These are phyloP conservation scores for Ceratonia siliqua DNA, from an alignment of 306 rosid genomes.

Conservation along the genomic window DNA sequence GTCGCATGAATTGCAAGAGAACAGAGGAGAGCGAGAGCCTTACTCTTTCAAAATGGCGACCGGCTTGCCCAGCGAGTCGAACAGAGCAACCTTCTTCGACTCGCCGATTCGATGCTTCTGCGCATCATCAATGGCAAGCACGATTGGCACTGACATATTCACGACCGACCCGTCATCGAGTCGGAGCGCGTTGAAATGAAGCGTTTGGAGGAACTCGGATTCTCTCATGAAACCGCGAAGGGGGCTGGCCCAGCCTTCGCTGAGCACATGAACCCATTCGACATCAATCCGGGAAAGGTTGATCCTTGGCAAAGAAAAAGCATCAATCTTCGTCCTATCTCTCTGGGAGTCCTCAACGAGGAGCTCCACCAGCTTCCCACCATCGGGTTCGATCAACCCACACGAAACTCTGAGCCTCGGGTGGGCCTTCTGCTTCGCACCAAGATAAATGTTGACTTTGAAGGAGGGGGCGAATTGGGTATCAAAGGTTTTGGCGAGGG, in stretches of 20 bases:
- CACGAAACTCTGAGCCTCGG: slow-evolving; percentile 56
- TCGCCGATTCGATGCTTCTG: slow-evolving; percentile 75
- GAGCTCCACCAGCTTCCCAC: slow-evolving; percentile 86
- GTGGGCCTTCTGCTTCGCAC: slow-evolving; percentile 15
- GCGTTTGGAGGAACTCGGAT: slow-evolving; percentile 99
- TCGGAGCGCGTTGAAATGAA: slow-evolving; percentile 94
- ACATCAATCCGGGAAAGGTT: slow-evolving; percentile 70
- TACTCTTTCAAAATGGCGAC: slow-evolving; percentile 89
- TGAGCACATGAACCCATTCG: slow-evolving; percentile 89
- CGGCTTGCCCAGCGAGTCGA: slow-evolving; percentile 61
- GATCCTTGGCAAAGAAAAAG: slow-evolving; percentile 63
- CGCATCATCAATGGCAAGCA: slow-evolving; percentile 82
- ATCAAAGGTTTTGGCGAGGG: slow-evolving; percentile 35
- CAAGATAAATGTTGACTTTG: slow-evolving; percentile 34
- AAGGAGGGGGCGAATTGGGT: slow-evolving; percentile 53
- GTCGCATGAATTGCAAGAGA: neutral
- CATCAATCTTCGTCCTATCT: slow-evolving; percentile 63
- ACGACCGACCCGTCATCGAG: slow-evolving; percentile 74
- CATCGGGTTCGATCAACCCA: slow-evolving; percentile 87
- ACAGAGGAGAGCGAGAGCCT: slow-evolving; percentile 3
- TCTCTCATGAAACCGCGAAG: slow-evolving; percentile 90
- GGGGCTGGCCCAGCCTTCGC: slow-evolving; percentile 99
- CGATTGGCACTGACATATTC: slow-evolving; percentile 96
- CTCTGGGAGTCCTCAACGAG: slow-evolving; percentile 56
- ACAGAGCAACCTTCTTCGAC: slow-evolving; percentile 72